A percentile compares a stretch with the other conserved stretches of the same genome.
These are phyloP conservation scores for Phycomyces nitens DNA, from an alignment of 192 early-diverging fungal species.

Conservation along the genomic window DNA sequence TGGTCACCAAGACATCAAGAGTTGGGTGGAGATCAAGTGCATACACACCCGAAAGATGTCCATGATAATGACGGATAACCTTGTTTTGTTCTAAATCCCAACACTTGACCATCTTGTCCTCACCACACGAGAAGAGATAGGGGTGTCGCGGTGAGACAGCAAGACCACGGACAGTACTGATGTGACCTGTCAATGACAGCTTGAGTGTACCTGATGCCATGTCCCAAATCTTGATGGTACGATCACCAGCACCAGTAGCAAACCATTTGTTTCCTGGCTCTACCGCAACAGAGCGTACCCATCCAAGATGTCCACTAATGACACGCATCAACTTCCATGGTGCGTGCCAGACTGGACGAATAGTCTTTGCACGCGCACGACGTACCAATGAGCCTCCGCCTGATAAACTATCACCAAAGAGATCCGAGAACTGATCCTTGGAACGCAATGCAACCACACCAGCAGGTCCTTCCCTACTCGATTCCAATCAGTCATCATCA, in stretches of 20 bases:
- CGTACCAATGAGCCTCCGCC: slow-evolving; percentile 49
- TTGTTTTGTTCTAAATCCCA: slow-evolving; percentile 99
- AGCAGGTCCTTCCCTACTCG: slow-evolving; percentile 21
- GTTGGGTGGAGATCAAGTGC: slow-evolving; percentile 89
- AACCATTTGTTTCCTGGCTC: slow-evolving; percentile 99
- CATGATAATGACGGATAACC: slow-evolving; percentile 98
- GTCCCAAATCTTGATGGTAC: slow-evolving; percentile 99
- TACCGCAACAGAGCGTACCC: slow-evolving; percentile 90
- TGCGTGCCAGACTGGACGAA: slow-evolving; percentile 91
- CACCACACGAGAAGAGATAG: slow-evolving; percentile 94
- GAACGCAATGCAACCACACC: slow-evolving; percentile 37
- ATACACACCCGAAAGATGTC: slow-evolving; percentile 94
- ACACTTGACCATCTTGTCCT: slow-evolving; percentile 99
- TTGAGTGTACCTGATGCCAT: slow-evolving; percentile 94
- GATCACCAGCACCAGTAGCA: slow-evolving; percentile 94
- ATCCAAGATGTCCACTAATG: slow-evolving; percentile 96
- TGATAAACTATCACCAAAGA: slow-evolving; percentile 35
- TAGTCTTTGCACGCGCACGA: slow-evolving; percentile 44
- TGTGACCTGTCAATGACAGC: slow-evolving; percentile 95
- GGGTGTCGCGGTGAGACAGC: slow-evolving; percentile 94
- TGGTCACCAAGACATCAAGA: slow-evolving; percentile 91
- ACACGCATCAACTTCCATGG: slow-evolving; percentile 99
- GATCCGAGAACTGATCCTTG: slow-evolving; percentile 42
- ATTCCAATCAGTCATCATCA: slow-evolving; percentile 1
- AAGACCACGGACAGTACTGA: slow-evolving; percentile 90